Evolutionary conservation across 2,329 filamentous ascomycete species (phyloP).

Genomic region (Phaeosphaeriaceae sp.): DNA sequence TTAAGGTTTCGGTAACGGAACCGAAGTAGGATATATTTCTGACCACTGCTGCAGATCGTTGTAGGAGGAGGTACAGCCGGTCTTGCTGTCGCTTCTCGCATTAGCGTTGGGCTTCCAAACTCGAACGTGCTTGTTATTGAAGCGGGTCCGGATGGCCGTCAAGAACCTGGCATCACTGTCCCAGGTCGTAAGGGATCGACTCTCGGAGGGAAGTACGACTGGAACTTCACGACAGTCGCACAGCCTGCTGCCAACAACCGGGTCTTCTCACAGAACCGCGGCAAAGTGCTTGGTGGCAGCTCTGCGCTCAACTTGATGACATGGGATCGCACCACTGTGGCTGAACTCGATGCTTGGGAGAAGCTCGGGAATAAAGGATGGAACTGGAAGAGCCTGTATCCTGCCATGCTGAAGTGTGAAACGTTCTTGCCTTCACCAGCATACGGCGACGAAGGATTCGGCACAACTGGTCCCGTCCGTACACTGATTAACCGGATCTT

Average conservation of each 20-base stretch:
- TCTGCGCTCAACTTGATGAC: constrained; percentile 54
- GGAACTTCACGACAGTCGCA: constrained; percentile 55
- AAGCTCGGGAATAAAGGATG: constrained; percentile 40
- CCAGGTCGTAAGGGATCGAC: constrained; percentile 38
- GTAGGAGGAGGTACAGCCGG: constrained; percentile 38
- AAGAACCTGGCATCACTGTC: constrained; percentile 34
- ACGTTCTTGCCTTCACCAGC: constrained; percentile 34
- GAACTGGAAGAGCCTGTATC: constrained; percentile 41
- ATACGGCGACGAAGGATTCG: constrained; percentile 39
- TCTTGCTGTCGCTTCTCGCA: constrained; percentile 37
- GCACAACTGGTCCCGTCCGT: constrained; percentile 39
- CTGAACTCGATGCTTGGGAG: constrained; percentile 44
- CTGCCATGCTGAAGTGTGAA: constrained; percentile 43
- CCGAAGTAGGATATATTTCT: neutral
- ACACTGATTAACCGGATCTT: constrained; percentile 53
- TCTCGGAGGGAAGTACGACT: constrained; percentile 35
- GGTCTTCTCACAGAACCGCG: constrained; percentile 52
- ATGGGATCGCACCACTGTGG: constrained; percentile 38
- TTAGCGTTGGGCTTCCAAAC: constrained; percentile 41
- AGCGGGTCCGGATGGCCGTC: constrained; percentile 36
- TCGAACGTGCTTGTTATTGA: constrained; percentile 33
- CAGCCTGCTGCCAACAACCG: constrained; percentile 52
- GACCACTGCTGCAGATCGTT: constrained; percentile 15
- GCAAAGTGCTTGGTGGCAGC: constrained; percentile 58
- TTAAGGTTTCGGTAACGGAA: neutral